Conservation (phyloP, 306 rosid species). For the Hylodesmum podocarpum region DNA sequence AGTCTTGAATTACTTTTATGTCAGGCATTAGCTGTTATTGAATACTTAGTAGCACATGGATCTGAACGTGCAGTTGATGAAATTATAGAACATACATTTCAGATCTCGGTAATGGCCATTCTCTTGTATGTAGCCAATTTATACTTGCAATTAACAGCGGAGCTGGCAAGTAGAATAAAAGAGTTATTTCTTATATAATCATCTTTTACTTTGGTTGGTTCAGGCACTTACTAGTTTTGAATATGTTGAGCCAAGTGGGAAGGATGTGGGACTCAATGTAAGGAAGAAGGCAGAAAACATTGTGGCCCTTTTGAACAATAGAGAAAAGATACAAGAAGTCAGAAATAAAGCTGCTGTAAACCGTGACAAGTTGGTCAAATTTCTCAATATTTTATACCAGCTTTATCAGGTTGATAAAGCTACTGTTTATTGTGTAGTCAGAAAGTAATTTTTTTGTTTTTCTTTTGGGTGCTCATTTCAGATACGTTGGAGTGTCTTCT, state of each 20-base stretch:
- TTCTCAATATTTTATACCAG: conserved; percentile 8
- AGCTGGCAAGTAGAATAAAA: not conserved
- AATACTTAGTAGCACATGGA: conserved; percentile 89
- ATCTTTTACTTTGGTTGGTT: conserved; percentile 37
- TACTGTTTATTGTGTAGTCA: conserved; percentile 24
- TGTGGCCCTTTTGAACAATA: conserved; percentile 75
- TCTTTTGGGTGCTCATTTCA: conserved; percentile 36
- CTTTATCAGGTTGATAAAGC: conserved; percentile 23
- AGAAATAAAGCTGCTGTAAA: conserved; percentile 95
- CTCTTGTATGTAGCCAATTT: conserved; percentile 14
- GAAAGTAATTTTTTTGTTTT: conserved; percentile 25
- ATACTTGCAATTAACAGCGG: conserved; percentile 26
- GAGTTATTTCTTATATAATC: conserved; percentile 19
- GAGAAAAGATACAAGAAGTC: conserved; percentile 84
- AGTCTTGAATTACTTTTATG: conserved; percentile 36
- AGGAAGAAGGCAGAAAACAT: conserved; percentile 91
- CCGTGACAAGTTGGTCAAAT: conserved; percentile 80
- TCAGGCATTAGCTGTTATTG: conserved; percentile 96
- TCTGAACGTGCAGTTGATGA: conserved; percentile 99
- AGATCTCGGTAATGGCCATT: conserved; percentile 71
- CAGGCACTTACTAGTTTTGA: conserved; percentile 94
- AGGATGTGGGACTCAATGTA: conserved; percentile 94
- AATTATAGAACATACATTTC: conserved; percentile 96
- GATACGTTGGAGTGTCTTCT: conserved; percentile 96
- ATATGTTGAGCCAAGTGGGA: conserved; percentile 96